Evolutionary conservation across 1,284 basidiomycete species (phyloP), one percentile per base, ranked within the genome.

Genomic region (Paramarasmius palmivorus): DNA sequence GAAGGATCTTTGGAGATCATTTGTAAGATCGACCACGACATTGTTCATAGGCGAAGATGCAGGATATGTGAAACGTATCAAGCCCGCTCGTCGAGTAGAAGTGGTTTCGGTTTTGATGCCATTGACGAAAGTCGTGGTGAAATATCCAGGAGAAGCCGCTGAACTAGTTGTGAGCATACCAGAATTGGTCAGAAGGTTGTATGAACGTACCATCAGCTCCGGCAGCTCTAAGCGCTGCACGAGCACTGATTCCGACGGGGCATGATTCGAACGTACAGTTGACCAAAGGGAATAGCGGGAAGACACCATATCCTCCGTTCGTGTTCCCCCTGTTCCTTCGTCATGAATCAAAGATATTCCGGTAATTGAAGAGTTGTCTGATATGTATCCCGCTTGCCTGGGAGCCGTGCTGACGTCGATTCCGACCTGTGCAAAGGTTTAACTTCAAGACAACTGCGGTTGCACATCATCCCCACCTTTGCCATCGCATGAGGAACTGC

Each of bases 401-500:
- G 76, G 77, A 1, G 73, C 67, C 1, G 73, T 74, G 56, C 72
- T 73, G 26, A 78, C 74, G 57, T 80, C 77, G 23, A 79, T 79
- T 0, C 77, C 77, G 50, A 78, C 76, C 76, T 78, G 50, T 17
- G 26, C 34, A 40, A 47, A 29, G 19, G 19, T 19, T 48, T 53
- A 9, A 22, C 41, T 26, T 40, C 20, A 39, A 50, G 38, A n/a
- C 7, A 38, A 51, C 4, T 26, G 14, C 0, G 2, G 5, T n/a
- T 2, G 6, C 40, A 14, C 36, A 17, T 22, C 10, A 34, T 17
- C 57, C 62, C 5, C 38, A 75, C 77, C 65, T 80, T 80, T 7
- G 71, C 77, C 77, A 80, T 79, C 0, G 69, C 78, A 69, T 79
- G 76, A 2, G 77, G 78, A n/a, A 79, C 62, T 19, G 77, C 75